Evolutionary conservation across 495 filamentous ascomycete genomes (phyloP).

Genomic region (Venustampulla echinocandica): DNA sequence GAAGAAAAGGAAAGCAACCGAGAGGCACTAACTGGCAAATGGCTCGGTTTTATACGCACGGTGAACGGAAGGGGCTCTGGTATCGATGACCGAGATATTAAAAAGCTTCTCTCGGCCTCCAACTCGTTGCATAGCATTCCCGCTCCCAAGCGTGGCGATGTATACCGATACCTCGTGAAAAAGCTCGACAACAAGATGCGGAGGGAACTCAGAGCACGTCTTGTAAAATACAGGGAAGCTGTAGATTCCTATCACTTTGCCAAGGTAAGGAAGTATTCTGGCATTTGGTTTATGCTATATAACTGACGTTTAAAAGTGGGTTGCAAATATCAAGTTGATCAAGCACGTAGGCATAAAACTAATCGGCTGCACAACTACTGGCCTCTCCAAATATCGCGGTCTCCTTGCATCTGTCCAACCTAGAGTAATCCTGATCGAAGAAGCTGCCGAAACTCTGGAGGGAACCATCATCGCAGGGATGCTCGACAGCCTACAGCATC

Average conservation of each 20-base stretch:
- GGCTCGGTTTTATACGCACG: constrained; percentile 37
- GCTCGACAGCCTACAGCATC: constrained; percentile 58
- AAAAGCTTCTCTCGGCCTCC: constrained; percentile 24
- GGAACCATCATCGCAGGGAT: constrained; percentile 56
- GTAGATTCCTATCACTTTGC: constrained; percentile 39
- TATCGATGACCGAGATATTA: constrained; percentile 24
- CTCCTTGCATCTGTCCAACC: constrained; percentile 65
- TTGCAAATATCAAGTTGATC: constrained; percentile 13
- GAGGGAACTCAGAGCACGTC: constrained; percentile 32
- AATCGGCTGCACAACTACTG: constrained; percentile 72
- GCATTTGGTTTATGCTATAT: constrained; percentile 24
- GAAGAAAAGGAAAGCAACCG: constrained; percentile 41
- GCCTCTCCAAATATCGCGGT: constrained; percentile 66
- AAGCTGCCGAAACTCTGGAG: constrained; percentile 67
- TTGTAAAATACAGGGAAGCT: constrained; percentile 33
- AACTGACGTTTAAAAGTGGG: constrained; percentile 5
- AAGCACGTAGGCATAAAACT: constrained; percentile 35
- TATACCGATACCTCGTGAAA: constrained; percentile 50
- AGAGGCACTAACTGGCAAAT: constrained; percentile 37
- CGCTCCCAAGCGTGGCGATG: constrained; percentile 37
- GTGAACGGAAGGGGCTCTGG: constrained; percentile 31
- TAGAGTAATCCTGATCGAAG: constrained; percentile 59
- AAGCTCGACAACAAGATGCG: constrained; percentile 36
- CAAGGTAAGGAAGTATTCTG: constrained; percentile 47
- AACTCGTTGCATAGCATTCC: constrained; percentile 49